Base-by-base conservation (phyloP, 176 grass and related monocot species). In the Dendrocalamus sinicus region DNA sequence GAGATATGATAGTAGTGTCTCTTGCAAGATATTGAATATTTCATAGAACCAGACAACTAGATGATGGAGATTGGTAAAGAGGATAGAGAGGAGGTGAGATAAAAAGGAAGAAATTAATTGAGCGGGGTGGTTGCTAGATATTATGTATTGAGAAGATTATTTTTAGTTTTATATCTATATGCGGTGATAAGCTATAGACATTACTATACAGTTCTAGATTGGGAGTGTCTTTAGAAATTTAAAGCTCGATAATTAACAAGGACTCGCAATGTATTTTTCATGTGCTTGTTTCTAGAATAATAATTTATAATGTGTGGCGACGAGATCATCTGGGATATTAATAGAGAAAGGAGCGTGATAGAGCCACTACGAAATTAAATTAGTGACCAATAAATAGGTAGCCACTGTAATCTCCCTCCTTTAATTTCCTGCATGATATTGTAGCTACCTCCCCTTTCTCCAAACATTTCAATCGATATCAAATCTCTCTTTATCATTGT, bases 241-340 rank as follows among this genome's bases (percentile, higher is more conserved):
- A 37, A 60, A 73, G 39, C 14, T 16, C 24, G 16, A 62, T 48
- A 14, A 10, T 16, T 55, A 15, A 8, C 20, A 57, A 39, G 58
- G 22, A 26, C 7, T 6, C 15, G 5, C 46, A 39, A 30, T 45
- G 72, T 57, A 82, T 86, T 82, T 62, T 24, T 2, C 78, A 72
- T 82, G 72, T 86, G 88, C 47, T 58, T 55, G 80, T 35, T 82
- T 24, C 9, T 44, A 7, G 6, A 43, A 12, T 35, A 46, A 62
- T 9, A 61, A 7, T 44, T n/a, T 70, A 50, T 48, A 26, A 14
- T 26, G 15, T 16, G 12, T 60, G 20, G 20, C 14, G 3, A 45
- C 47, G 67, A 54, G 3, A 61, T n/a, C 30, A 51, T n/a, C 30
- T 22, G 3, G 14, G 24, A 12, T 15, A 55, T 43, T 32, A 5